Evolutionary conservation across 352 stramenopile species (phyloP), one percentile per base, ranked within the genome.

Genomic region (Blastocystis sp.): DNA sequence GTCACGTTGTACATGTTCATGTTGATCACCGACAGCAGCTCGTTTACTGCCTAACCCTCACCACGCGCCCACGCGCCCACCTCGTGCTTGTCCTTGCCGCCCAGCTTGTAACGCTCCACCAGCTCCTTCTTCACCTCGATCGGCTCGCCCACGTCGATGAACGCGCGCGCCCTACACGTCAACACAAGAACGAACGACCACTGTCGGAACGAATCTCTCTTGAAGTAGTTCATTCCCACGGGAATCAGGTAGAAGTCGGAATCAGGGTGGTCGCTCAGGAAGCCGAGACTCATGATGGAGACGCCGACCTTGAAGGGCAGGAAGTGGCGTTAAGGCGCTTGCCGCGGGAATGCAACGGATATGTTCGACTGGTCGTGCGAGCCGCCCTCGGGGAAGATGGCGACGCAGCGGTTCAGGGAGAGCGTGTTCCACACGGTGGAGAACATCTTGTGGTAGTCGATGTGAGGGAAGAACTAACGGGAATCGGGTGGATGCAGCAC

Each of bases 171-270:
- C 41, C 79, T 89, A 31, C 13, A 31, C 2, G 24, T 69, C 16
- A 61, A 26, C 6, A 1, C 3, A 13, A 1, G 24, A 50, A 10
- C 33, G 0, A 10, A 55, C 10, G 33, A 2, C 16, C 66, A 85
- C 74, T 85, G 51, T 10, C 79, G 60, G 79, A 89, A 89, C 26
- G 63, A 80, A 31, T 89, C 63, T 39, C 79, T 29, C 67, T 89
- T 77, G 67, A 80, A 89, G 51, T 89, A 89, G 41, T 89, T 89
- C 79, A 89, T 89, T 59, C 79, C 79, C 60, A 89, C 79, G 62
- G 79, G 79, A 24, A 89, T 79, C 24, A 89, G 41, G 31, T 89
- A 80, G 31, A 89, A 77, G 26, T 80, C 63, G 9, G 35, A 65
- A 45, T 78, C 79, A 39, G 79, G 79, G 31, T 78, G 66, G 21